phyloP scores from a whole-genome alignment of 257 asterid genomes.

The Ballota nigra region DNA sequence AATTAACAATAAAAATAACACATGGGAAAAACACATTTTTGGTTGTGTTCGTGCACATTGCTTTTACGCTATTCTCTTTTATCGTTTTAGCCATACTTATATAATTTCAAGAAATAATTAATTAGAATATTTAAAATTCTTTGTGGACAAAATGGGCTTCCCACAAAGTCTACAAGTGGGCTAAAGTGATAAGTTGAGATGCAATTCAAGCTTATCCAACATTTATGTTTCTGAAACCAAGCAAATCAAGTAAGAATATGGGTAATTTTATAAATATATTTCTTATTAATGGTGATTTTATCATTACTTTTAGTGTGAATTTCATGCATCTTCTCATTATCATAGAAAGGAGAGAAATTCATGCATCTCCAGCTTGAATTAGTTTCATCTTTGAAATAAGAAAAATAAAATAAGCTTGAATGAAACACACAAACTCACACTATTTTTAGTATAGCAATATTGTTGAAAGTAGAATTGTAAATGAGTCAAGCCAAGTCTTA shows the following conservation, averaged over 20 bases:
- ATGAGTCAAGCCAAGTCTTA: too few relatives aligned
- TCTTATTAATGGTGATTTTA: neutral
- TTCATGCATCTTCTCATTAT: neutral
- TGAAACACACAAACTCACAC: too few relatives aligned
- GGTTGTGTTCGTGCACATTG: neutral
- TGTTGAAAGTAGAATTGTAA: too few relatives aligned
- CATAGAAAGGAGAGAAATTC: neutral
- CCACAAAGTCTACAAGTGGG: slow-evolving; percentile 14
- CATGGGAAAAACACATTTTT: slow-evolving; percentile 17
- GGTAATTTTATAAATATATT: neutral
- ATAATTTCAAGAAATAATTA: slow-evolving; percentile 6
- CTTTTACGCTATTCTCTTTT: neutral
- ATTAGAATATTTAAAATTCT: neutral
- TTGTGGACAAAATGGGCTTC: slow-evolving; percentile 3
- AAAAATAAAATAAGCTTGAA: too few relatives aligned
- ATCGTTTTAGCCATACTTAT: neutral
- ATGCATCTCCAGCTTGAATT: too few relatives aligned
- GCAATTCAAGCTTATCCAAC: slow-evolving; percentile 10
- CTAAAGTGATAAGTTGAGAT: neutral
- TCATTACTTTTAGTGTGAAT: neutral
- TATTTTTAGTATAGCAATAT: too few relatives aligned
- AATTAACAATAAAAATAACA: neutral
- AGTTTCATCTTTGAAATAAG: too few relatives aligned
- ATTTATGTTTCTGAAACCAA: neutral
- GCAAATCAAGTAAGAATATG: neutral